Evolutionary conservation across 257 asterid genomes (phyloP).

Genomic region (Fraxinus quadrangulata): DNA sequence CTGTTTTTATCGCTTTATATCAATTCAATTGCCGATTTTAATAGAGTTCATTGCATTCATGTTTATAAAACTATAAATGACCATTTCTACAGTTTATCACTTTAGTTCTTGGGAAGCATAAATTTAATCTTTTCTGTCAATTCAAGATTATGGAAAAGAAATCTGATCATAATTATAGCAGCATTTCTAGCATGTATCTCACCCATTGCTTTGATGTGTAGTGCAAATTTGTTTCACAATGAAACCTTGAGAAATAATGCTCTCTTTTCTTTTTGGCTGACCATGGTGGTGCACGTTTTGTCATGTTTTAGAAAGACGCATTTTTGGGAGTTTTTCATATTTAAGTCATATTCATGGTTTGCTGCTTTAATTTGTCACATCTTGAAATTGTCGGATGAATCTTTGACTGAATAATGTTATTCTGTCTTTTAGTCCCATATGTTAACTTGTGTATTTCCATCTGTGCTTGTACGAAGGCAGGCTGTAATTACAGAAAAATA

Average conservation of each 20-base stretch:
- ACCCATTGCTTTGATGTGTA: background rate
- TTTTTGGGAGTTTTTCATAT: conserved; percentile 10
- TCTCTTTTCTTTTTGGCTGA: background rate
- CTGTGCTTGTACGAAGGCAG: conserved; percentile 49
- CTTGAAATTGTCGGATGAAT: background rate
- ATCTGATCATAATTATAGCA: conserved; percentile 11
- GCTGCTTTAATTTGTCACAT: background rate
- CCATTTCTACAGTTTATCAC: conserved; percentile 1
- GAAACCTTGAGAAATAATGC: conserved; percentile 19
- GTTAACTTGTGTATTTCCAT: conserved; percentile 12
- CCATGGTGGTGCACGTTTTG: conserved; percentile 16
- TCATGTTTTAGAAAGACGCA: conserved; percentile 16
- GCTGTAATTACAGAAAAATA: conserved; percentile 78
- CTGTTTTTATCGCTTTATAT: conserved; percentile 10
- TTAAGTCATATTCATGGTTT: background rate
- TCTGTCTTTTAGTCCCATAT: conserved; percentile 16
- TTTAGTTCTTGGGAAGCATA: conserved; percentile 21
- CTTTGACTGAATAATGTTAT: background rate
- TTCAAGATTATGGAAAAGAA: conserved; percentile 5
- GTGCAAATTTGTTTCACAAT: background rate
- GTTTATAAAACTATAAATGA: conserved; percentile 6
- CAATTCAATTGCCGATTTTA: conserved; percentile 6
- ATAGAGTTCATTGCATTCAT: conserved; percentile 4
- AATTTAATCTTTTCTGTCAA: background rate
- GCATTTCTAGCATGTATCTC: conserved; percentile 17